Conservation (phyloP, 2,329 filamentous ascomycete genomes). For the Sporothrix mexicana region DNA sequence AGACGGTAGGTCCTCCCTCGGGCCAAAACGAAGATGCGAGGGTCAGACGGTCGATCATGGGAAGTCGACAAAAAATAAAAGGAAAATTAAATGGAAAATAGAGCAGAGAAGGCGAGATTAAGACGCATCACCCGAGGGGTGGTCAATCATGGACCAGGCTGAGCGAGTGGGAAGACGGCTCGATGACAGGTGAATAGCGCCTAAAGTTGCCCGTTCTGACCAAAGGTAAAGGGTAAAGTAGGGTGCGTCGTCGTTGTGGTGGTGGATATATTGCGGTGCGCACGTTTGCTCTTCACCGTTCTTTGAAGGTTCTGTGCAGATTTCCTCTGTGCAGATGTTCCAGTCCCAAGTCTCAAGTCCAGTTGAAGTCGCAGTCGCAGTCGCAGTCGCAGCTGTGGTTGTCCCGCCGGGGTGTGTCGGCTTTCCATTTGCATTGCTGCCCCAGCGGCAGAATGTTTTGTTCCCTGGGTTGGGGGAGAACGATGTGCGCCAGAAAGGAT, state of each 20-base stretch:
- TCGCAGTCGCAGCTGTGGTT: neutral
- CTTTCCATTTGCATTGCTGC: neutral
- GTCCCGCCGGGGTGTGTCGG: neutral
- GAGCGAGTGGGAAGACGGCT: neutral
- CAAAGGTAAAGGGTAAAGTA: constrained; percentile 1
- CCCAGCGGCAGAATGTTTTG: constrained; percentile 6
- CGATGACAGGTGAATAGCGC: neutral
- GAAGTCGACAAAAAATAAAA: neutral
- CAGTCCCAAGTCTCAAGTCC: neutral
- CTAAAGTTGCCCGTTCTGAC: constrained; percentile 29
- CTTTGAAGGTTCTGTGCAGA: neutral
- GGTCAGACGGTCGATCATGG: constrained; percentile 32
- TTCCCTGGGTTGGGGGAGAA: constrained; percentile 22
- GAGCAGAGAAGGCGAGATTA: neutral
- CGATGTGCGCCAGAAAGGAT: neutral
- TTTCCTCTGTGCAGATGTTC: neutral
- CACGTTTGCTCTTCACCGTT: neutral
- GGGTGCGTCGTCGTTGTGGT: neutral
- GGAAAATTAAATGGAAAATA: too few relatives aligned
- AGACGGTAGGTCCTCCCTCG: constrained; percentile 13
- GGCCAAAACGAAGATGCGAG: constrained; percentile 23
- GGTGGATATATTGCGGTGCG: constrained; percentile 18
- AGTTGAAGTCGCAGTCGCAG: neutral
- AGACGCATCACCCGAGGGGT: constrained; percentile 11
- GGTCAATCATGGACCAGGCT: constrained; percentile 24